These are phyloP conservation scores for Verticillium tricorpus DNA, from an alignment of 2,329 filamentous ascomycete species.

Conservation along the genomic window DNA sequence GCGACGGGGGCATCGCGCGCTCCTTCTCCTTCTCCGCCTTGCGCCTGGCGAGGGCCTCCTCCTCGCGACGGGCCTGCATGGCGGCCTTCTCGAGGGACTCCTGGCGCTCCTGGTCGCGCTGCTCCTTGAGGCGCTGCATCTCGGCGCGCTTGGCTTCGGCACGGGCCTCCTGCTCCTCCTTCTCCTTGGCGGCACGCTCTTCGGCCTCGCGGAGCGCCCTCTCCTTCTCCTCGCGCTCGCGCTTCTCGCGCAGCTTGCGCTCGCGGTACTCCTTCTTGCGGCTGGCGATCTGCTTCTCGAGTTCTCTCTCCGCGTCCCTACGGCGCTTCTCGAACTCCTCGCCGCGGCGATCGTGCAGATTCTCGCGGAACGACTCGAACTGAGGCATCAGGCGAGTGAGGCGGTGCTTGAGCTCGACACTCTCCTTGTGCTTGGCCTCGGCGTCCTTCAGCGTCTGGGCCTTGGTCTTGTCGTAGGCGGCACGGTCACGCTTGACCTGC, in stretches of 20 bases:
- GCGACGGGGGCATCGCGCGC: slow-evolving; percentile 31
- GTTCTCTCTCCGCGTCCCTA: slow-evolving; percentile 84
- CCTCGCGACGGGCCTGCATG: slow-evolving; percentile 76
- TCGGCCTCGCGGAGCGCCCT: slow-evolving; percentile 75
- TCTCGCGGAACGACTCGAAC: slow-evolving; percentile 80
- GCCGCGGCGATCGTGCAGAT: slow-evolving; percentile 80
- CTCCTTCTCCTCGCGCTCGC: slow-evolving; percentile 81
- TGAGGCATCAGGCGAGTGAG: slow-evolving; percentile 76
- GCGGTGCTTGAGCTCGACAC: slow-evolving; percentile 89
- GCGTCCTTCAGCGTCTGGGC: slow-evolving; percentile 73
- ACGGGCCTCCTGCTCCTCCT: slow-evolving; percentile 74
- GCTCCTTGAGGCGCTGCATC: slow-evolving; percentile 62
- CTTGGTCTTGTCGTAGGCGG: slow-evolving; percentile 76
- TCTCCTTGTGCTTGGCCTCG: slow-evolving; percentile 85
- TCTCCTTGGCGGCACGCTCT: slow-evolving; percentile 75
- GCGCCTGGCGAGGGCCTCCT: slow-evolving; percentile 77
- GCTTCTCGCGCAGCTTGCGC: slow-evolving; percentile 74
- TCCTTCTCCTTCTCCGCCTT: slow-evolving; percentile 58
- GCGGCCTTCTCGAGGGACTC: slow-evolving; percentile 61
- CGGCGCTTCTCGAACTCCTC: slow-evolving; percentile 95
- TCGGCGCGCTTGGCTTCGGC: slow-evolving; percentile 77
- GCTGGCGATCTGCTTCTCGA: slow-evolving; percentile 84
- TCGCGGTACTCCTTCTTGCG: slow-evolving; percentile 88
- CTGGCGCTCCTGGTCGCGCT: slow-evolving; percentile 63
- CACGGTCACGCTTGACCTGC: slow-evolving; percentile 74